Percentiles rank a stretch among this genome's conserved stretches.
phyloP scores from a whole-genome alignment of 2,329 filamentous ascomycete species.

The Colletotrichum liaoningense region DNA sequence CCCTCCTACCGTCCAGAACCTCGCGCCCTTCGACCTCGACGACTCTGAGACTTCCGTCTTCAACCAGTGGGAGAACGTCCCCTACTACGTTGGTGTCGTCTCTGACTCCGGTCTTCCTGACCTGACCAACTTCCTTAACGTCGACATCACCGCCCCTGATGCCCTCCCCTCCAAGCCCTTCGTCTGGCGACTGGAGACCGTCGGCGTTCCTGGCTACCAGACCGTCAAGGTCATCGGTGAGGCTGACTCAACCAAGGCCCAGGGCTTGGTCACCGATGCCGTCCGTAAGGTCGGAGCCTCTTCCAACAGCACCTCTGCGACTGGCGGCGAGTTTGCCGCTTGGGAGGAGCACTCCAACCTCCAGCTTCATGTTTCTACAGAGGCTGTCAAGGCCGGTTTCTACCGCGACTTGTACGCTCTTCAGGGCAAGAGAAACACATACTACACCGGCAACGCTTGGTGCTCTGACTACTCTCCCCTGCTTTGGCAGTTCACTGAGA shows the following conservation, averaged over 20 bases:
- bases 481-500: conserved; percentile 34
- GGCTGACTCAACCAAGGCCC: conserved; percentile 18
- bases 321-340: conserved; percentile 10
- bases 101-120: conserved; percentile 23
- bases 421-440: conserved; percentile 30
- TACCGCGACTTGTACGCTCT: conserved; percentile 32
- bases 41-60: conserved; percentile 40
- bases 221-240: conserved; percentile 38
- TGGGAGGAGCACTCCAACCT: conserved; percentile 28
- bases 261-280: conserved; percentile 20
- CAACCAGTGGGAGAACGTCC: conserved; percentile 24
- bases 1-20: conserved; percentile 41
- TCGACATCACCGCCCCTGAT: conserved; percentile 28
- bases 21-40: conserved; percentile 41
- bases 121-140: conserved; percentile 35
- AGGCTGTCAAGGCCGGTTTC: conserved; percentile 31
- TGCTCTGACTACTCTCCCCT: conserved; percentile 35
- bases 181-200: conserved; percentile 35
- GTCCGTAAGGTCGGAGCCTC: conserved; percentile 9
- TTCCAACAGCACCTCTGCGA: conserved; percentile 11
- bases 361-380: conserved; percentile 31
- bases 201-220: conserved; percentile 37
- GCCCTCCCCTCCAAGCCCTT: conserved; percentile 32
- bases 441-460: conserved; percentile 30
- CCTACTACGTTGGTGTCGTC: conserved; percentile 30